A percentile compares a stretch with the other conserved stretches of the same genome.
Evolutionary conservation across 2,329 filamentous ascomycete species (phyloP).

Genomic region (Paecilomyces variotii): DNA sequence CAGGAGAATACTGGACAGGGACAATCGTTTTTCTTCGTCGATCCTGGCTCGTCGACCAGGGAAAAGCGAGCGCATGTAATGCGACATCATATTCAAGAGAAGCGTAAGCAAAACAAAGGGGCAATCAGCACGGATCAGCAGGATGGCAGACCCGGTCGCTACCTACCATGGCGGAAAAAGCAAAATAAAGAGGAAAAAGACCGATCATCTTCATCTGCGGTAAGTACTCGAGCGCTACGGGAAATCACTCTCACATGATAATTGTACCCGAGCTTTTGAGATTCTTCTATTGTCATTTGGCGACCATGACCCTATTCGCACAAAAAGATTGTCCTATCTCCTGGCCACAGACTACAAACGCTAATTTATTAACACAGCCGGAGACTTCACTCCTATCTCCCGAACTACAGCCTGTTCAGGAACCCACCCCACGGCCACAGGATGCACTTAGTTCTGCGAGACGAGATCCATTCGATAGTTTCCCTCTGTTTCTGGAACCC

Average conservation of each 20-base stretch:
- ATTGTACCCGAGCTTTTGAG: not conserved
- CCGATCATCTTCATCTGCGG: slow-evolving; percentile 4
- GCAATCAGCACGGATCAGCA: slow-evolving; percentile 11
- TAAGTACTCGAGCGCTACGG: not conserved
- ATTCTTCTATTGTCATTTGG: not conserved
- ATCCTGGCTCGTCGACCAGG: slow-evolving; percentile 31
- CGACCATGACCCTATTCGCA: not conserved
- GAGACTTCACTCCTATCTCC: not conserved
- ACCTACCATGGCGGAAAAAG: slow-evolving; percentile 19
- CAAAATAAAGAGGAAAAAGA: slow-evolving; percentile 1
- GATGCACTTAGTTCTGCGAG: slow-evolving; percentile 20
- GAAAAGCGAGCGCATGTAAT: slow-evolving; percentile 38
- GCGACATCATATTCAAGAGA: slow-evolving; percentile 37
- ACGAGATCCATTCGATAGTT: slow-evolving; percentile 25
- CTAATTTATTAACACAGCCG: not conserved
- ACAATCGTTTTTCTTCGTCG: slow-evolving; percentile 34
- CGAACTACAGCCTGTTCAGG: not conserved
- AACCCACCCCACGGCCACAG: slow-evolving; percentile 14
- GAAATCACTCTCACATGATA: not conserved
- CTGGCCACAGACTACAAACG: not conserved
- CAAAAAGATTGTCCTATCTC: too few species aligned
- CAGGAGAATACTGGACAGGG: slow-evolving; percentile 16
- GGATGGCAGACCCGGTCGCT: slow-evolving; percentile 9
- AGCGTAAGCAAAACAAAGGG: slow-evolving; percentile 25
- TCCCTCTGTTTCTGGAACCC: slow-evolving; percentile 16